These are phyloP conservation scores for Osmanthus fragrans DNA, from an alignment of 257 asterid species.

Conservation along the genomic window DNA sequence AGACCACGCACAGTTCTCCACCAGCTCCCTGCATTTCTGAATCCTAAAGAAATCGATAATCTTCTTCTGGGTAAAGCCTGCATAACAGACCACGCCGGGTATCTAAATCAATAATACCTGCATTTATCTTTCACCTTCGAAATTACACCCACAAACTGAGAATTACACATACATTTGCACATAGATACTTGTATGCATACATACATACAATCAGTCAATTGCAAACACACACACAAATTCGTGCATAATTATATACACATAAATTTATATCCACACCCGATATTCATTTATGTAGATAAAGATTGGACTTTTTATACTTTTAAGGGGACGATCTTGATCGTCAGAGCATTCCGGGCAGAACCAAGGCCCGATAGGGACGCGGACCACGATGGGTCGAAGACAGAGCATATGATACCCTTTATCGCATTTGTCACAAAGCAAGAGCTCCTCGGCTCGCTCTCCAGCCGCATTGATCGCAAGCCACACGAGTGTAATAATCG, in stretches of 20 bases:
- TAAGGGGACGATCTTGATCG: constrained; percentile 43
- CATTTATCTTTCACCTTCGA: neutral
- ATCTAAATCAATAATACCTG: constrained; percentile 8
- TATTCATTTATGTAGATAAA: constrained; percentile 16
- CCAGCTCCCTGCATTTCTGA: constrained; percentile 48
- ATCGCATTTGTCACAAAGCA: constrained; percentile 75
- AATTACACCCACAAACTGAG: constrained; percentile 14
- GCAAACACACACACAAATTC: neutral
- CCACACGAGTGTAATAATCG: constrained; percentile 32
- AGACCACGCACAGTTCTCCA: constrained; percentile 40
- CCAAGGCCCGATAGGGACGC: constrained; percentile 79
- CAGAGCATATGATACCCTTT: constrained; percentile 76
- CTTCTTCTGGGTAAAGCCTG: constrained; percentile 78
- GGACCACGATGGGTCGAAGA: constrained; percentile 68
- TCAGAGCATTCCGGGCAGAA: constrained; percentile 65
- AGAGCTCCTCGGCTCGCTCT: constrained; percentile 56
- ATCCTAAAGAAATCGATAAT: constrained; percentile 69
- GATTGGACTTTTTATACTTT: constrained; percentile 45
- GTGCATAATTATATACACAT: neutral
- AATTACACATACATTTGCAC: neutral
- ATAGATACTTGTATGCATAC: neutral
- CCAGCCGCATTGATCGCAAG: constrained; percentile 83
- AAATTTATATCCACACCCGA: neutral
- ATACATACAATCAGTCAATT: neutral
- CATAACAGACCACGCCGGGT: constrained; percentile 3